Evolutionary conservation across 345 rosid species (phyloP), one percentile per base, ranked within the genome.

Genomic region (Gossypium mustelinum): DNA sequence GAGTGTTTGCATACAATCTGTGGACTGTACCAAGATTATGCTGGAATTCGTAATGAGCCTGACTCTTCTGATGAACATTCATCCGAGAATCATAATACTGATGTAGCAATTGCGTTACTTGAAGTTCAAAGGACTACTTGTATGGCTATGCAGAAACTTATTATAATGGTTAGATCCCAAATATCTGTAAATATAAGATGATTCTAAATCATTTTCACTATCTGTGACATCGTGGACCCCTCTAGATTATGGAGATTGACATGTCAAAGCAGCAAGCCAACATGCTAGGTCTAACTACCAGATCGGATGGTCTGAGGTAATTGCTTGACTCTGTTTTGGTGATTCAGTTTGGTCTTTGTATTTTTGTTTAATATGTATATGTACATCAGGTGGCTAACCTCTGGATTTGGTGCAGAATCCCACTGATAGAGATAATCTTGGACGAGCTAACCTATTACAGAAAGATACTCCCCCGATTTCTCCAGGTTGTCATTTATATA

Each of bases 291-390:
- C 80, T 34, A 70, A 88, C 89, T 34, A 81, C 82, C 18, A 87
- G 97, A 85, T 89, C 89, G 77, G 97, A 95, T 48, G 91, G 92
- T 75, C 82, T 84, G 59, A 93, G 98, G 99, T 94, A 79, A 55
- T 41, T 64, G 51, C 29, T 58, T 73, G 72, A 25, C 73, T 77
- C n/a, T 54, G 12, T 72, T 60, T 13, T 27, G 57, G 43, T 69
- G 25, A 47, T 62, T 76, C n/a, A 52, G 16, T 51, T 60, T 65
- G 62, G 43, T 72, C 25, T 27, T 61, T 9, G 45, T 74, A 68
- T 59, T 69, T 82, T 57, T n/a, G 44, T 55, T 24, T 62, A 76
- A 50, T 51, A 48, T 72, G 34, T 20, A 18, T 73, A 60, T 73
- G 17, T 57, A 41, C 14, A 72, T 44, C n/a, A 58, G 54, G 66